Percentiles rank a stretch among this genome's conserved stretches.
These are phyloP conservation scores for Kodamaea laetipori DNA, from an alignment of 805 yeast species.

Conservation along the genomic window DNA sequence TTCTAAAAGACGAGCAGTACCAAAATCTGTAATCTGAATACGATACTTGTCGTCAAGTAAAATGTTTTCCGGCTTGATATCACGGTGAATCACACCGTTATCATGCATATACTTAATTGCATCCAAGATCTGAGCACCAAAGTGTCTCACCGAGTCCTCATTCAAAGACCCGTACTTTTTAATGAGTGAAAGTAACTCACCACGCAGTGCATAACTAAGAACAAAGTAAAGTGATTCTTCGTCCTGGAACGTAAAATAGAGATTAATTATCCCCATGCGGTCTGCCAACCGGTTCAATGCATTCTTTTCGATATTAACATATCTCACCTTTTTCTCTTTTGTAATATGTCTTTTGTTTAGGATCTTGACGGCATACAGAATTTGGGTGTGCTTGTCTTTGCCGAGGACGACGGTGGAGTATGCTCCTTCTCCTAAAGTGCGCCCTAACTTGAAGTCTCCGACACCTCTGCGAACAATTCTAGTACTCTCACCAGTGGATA, in stretches of 20 bases:
- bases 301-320: conserved; percentile 80
- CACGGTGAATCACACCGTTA: conserved; percentile 78
- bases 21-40: conserved; percentile 78
- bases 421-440: conserved; percentile 47
- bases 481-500: conserved; percentile 20
- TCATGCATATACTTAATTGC: conserved; percentile 72
- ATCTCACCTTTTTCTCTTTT: conserved; percentile 79
- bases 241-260: conserved; percentile 81
- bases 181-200: conserved; percentile 69
- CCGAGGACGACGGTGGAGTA: conserved; percentile 48
- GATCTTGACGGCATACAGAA: conserved; percentile 73
- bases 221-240: conserved; percentile 72
- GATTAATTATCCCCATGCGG: conserved; percentile 62
- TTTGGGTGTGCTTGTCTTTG: conserved; percentile 52
- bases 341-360: conserved; percentile 77
- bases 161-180: conserved; percentile 70
- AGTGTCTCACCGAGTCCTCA: conserved; percentile 68
- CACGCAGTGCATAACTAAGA: conserved; percentile 76
- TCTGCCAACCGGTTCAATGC: conserved; percentile 69
- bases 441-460: conserved; percentile 43
- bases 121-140: conserved; percentile 72
- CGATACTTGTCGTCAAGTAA: conserved; percentile 61
- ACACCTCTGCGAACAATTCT: conserved; percentile 39
- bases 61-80: conserved; percentile 82
- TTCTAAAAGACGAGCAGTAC: conserved; percentile 78